Evolutionary conservation across 2,329 filamentous ascomycete genomes (phyloP).

Genomic region (Juglanconis oblonga): DNA sequence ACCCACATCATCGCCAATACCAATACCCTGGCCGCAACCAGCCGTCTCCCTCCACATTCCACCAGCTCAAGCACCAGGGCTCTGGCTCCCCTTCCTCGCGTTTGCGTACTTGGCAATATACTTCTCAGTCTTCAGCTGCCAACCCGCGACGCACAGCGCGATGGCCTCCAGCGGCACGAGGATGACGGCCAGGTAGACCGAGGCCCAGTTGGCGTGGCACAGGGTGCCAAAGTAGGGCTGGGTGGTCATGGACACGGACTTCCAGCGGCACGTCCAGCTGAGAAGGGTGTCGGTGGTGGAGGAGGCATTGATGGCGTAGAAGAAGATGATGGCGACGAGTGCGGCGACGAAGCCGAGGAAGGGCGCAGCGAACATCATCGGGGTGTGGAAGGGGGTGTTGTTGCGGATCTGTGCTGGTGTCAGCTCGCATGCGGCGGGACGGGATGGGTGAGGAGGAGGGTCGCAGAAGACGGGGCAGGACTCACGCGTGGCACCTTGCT

Average conservation of each 20-base stretch:
- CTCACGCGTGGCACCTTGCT: conserved; percentile 51
- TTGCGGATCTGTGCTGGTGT: conserved; percentile 35
- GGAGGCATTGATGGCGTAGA: conserved; percentile 55
- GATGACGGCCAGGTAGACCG: conserved; percentile 52
- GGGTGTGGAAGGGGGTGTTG: conserved; percentile 31
- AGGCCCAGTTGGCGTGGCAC: conserved; percentile 54
- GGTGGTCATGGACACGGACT: conserved; percentile 46
- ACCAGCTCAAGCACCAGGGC: conserved; percentile 23
- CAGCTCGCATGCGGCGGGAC: background rate
- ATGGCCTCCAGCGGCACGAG: conserved; percentile 55
- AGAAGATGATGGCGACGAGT: conserved; percentile 53
- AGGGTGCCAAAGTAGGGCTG: conserved; percentile 55
- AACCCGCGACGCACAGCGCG: conserved; percentile 43
- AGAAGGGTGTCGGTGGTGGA: conserved; percentile 51
- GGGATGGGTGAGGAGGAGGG: background rate
- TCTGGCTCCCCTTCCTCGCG: conserved; percentile 34
- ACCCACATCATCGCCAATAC: background rate
- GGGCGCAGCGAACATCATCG: conserved; percentile 37
- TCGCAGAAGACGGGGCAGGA: conserved; percentile 14
- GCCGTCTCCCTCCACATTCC: background rate
- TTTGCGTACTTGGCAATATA: conserved; percentile 32
- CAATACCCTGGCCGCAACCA: background rate
- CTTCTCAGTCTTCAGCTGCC: conserved; percentile 43
- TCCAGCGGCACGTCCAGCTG: conserved; percentile 64
- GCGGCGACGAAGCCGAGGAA: conserved; percentile 43